phyloP scores from a whole-genome alignment of 257 asterid genomes.

The Nicotiana benthamiana region DNA sequence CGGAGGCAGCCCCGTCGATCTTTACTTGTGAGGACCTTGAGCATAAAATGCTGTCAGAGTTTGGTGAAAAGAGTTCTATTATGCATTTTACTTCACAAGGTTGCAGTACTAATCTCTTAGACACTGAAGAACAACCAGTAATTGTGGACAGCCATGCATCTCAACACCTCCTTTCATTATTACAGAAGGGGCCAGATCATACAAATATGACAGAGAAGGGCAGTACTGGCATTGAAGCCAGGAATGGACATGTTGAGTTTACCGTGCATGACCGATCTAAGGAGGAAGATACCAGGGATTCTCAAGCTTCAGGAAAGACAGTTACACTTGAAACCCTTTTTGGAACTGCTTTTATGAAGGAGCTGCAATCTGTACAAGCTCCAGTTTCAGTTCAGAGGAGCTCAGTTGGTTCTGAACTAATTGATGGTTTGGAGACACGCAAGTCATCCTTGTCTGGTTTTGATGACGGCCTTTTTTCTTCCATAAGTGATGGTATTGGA shows the following conservation, averaged over 20 bases:
- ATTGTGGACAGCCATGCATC: slow-evolving; percentile 51
- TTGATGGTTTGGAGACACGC: slow-evolving; percentile 30
- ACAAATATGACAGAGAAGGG: slow-evolving; percentile 9
- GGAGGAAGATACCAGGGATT: slow-evolving; percentile 19
- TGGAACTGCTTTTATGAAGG: slow-evolving; percentile 85
- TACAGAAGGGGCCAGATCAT: slow-evolving; percentile 48
- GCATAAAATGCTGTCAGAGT: slow-evolving; percentile 69
- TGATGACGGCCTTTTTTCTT: slow-evolving; percentile 29
- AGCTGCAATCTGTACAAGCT: slow-evolving; percentile 70
- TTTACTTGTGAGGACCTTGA: slow-evolving; percentile 95
- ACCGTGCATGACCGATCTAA: neutral
- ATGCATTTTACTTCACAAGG: slow-evolving; percentile 22
- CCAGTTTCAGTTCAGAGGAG: slow-evolving; percentile 72
- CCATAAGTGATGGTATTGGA: slow-evolving; percentile 22
- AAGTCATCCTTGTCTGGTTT: slow-evolving; percentile 21
- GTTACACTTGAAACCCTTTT: slow-evolving; percentile 80
- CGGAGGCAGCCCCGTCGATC: slow-evolving; percentile 33
- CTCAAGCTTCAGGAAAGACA: slow-evolving; percentile 22
- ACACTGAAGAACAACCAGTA: slow-evolving; percentile 24
- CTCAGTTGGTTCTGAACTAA: slow-evolving; percentile 31
- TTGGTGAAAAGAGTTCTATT: slow-evolving; percentile 31
- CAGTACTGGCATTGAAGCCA: slow-evolving; percentile 17
- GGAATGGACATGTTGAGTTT: slow-evolving; percentile 14
- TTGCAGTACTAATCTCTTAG: slow-evolving; percentile 20
- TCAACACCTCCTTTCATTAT: slow-evolving; percentile 65